Percentiles rank a stretch among this genome's conserved stretches.
phyloP scores from a whole-genome alignment of 23 red algal genomes.

The Agarophyton chilense region DNA sequence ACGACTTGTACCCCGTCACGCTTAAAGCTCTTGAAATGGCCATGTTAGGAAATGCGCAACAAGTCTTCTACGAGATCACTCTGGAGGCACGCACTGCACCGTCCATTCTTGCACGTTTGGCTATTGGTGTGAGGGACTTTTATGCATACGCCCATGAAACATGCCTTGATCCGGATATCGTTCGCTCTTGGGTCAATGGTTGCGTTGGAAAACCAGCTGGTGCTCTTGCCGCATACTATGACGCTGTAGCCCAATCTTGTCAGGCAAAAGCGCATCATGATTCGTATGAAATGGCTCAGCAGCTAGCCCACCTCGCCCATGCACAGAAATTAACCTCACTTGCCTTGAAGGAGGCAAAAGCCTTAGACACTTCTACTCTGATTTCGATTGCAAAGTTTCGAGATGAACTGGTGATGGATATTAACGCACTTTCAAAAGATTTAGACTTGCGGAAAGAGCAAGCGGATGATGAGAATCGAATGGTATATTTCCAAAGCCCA shows the following conservation, averaged over 20 bases:
- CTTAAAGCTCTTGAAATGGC: slow-evolving; percentile 53
- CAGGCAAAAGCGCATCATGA: slow-evolving; percentile 34
- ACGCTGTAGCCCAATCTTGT: slow-evolving; percentile 55
- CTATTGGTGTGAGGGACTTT: slow-evolving; percentile 51
- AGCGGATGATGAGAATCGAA: slow-evolving; percentile 69
- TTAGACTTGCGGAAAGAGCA: slow-evolving; percentile 17
- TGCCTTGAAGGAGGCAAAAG: slow-evolving; percentile 5
- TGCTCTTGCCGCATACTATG: slow-evolving; percentile 66
- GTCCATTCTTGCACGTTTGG: slow-evolving; percentile 33
- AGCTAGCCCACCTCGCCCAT: slow-evolving; percentile 28
- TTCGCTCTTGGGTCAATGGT: slow-evolving; percentile 33
- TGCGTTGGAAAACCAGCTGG: slow-evolving; percentile 33
- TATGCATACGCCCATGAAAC: slow-evolving; percentile 33
- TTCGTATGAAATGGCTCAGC: slow-evolving; percentile 43
- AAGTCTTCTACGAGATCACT: slow-evolving; percentile 48
- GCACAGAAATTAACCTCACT: neutral
- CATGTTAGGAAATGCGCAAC: slow-evolving; percentile 75
- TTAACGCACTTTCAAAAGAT: slow-evolving; percentile 6
- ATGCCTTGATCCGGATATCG: slow-evolving; percentile 38
- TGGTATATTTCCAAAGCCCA: slow-evolving; percentile 43
- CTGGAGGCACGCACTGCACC: neutral
- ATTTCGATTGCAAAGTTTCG: slow-evolving; percentile 4
- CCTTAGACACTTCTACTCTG: slow-evolving; percentile 37
- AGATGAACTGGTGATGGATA: slow-evolving; percentile 2
- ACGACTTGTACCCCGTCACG: slow-evolving; percentile 34